Evolutionary conservation across 2,329 filamentous ascomycete species (phyloP).

Genomic region (Colletotrichum sp.): DNA sequence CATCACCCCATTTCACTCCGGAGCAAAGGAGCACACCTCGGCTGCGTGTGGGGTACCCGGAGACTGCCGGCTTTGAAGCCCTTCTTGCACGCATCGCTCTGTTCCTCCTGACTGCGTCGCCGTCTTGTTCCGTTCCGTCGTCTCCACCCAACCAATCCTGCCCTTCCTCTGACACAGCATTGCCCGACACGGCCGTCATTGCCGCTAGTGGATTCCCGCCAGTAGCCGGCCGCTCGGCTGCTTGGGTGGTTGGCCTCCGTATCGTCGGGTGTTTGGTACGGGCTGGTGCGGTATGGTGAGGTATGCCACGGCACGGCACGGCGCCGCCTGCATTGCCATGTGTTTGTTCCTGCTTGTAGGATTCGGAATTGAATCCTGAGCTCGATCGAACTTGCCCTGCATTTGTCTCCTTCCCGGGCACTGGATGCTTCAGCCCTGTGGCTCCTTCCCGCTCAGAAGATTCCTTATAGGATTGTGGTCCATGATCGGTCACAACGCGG

Average conservation of each 20-base stretch:
- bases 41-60: background rate
- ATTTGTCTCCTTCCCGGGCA: background rate
- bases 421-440: background rate
- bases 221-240: background rate
- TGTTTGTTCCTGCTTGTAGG: background rate
- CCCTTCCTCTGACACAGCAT: background rate
- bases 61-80: background rate
- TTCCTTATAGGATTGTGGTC: background rate
- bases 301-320: background rate
- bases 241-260: background rate
- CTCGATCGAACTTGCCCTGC: background rate
- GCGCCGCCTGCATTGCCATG: background rate
- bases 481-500: background rate
- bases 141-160: background rate
- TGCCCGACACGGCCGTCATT: background rate
- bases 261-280: background rate
- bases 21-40: background rate
- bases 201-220: background rate
- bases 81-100: background rate
- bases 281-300: background rate
- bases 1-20: background rate
- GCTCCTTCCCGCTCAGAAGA: background rate
- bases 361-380: background rate
- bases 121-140: background rate
- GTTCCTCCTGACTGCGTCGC: background rate